Evolutionary conservation across 2,329 filamentous ascomycete species (phyloP), one percentile per base, ranked within the genome.

Genomic region (Colletotrichum sp.): DNA sequence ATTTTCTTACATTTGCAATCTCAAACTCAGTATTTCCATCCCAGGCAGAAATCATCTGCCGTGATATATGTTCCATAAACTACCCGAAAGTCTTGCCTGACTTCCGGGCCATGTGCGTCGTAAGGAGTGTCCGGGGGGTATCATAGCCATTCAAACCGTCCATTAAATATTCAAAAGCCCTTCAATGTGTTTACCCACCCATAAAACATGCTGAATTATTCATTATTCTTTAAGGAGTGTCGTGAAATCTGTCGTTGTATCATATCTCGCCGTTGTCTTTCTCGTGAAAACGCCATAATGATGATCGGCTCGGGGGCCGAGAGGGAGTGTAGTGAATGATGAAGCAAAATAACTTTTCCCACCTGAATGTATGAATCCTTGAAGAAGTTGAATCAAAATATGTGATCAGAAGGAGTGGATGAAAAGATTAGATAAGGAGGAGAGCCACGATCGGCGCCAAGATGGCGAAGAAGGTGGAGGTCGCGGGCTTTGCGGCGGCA

Each of bases 61-160:
- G 4, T 16, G 8, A 3, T 24, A 12, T 70, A n/a, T 70, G 10
- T 52, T 26, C 26, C 13, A 28, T 6, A n/a, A 32, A 9, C 12
- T 9, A 15, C 18, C 38, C 7, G 36, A 32, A 66, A 62, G 71
- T 15, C 30, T 21, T 13, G 34, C 48, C 12, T 12, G 28, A 13
- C 21, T 62, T 9, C 8, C 21, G 30, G 15, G 6, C 28, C 36
- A 26, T 26, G 28, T 26, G 32, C 28, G 52, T 55, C 52, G n/a
- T 66, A 76, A 72, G 9, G 74, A 76, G 71, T 36, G 74, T 75
- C 58, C 24, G 62, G 66, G 52, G 66, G 66, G 66, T 75, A 75
- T 64, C 66, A 43, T 71, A 21, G 30, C 28, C 34, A 71, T n/a
- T 26, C 55, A 36, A 26, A 55, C 21, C 58, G 32, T 15, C 30